Evolutionary conservation across 306 rosid genomes (phyloP), one percentile per base, ranked within the genome.

Genomic region (Lagenaria siceraria): DNA sequence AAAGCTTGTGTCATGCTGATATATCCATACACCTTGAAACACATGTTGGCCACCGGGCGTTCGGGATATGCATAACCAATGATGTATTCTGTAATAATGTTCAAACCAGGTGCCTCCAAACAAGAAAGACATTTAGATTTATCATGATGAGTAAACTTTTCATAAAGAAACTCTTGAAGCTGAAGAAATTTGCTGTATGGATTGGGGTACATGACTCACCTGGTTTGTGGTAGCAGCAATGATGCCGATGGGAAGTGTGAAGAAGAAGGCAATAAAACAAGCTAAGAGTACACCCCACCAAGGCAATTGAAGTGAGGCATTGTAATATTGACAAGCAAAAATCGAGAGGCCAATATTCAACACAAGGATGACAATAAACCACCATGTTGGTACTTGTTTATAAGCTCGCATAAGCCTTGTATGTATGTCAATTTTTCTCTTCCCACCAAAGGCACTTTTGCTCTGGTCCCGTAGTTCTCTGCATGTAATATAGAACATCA

Each of bases 211-310:
- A 51, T 65, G 21, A 15, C 27, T 11, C 81, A 90, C 98, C 93
- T 90, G 96, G 78, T 94, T 94, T 84, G 96, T 90, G 52, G 97
- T 92, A 51, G 96, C 96, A 10, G 56, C 0, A 63, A 92, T 89
- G 82, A 92, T 84, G 69, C 97, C 97, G 3, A 89, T 81, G 18
- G 96, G 96, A 56, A 87, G 90, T 35, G 96, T 89, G 83, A 86
- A 92, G 49, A 77, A 58, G 77, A 92, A 35, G 48, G 96, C 82
- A 77, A 90, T 82, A 65, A 81, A 88, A 69, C 93, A 90, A 79
- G 91, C 96, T 80, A 90, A 89, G 63, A 92, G 43, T 4, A 88
- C 92, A 24, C 96, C 97, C 97, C 97, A 92, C 97, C 97, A 92
- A 51, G 92, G 97, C 81, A 92, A 76, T 78, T 90, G 96, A 78